phyloP scores from a whole-genome alignment of 2,329 filamentous ascomycete genomes.

The Claviceps sp. region DNA sequence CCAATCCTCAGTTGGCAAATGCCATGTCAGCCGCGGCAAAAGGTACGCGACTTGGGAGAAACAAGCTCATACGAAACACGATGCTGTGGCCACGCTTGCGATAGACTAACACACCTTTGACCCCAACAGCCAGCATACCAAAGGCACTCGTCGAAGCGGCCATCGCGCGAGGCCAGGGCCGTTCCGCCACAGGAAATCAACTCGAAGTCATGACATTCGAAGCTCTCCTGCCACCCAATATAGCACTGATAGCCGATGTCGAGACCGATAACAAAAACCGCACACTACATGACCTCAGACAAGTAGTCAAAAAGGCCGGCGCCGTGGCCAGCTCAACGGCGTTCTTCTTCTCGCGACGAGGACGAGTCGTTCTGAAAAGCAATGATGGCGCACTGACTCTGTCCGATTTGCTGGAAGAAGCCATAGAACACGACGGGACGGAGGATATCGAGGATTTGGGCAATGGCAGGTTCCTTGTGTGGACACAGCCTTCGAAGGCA shows the following conservation, averaged over 20 bases:
- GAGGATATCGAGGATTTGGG: conserved; percentile 56
- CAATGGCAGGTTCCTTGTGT: conserved; percentile 56
- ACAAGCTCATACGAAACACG: neutral
- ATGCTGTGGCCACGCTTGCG: neutral
- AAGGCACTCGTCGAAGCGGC: conserved; percentile 76
- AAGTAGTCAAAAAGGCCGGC: conserved; percentile 55
- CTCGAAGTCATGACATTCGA: conserved; percentile 73
- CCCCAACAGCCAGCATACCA: conserved; percentile 51
- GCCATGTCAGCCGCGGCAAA: conserved; percentile 70
- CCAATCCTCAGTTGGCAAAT: conserved; percentile 63
- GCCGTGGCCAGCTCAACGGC: conserved; percentile 60
- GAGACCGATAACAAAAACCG: conserved; percentile 72
- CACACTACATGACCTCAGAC: conserved; percentile 58
- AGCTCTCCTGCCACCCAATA: conserved; percentile 61
- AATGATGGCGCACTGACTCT: conserved; percentile 39
- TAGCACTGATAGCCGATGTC: conserved; percentile 71
- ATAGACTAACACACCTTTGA: neutral
- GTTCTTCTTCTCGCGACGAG: conserved; percentile 76
- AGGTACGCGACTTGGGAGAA: conserved; percentile 24
- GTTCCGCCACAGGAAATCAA: conserved; percentile 56
- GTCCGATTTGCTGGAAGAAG: conserved; percentile 65
- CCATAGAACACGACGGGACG: conserved; percentile 66
- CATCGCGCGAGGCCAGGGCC: conserved; percentile 77
- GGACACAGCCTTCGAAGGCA: conserved; percentile 22
- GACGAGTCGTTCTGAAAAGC: conserved; percentile 55